Conservation (phyloP, 768 basidiomycete genomes). For the Leccinum uliginosum region DNA sequence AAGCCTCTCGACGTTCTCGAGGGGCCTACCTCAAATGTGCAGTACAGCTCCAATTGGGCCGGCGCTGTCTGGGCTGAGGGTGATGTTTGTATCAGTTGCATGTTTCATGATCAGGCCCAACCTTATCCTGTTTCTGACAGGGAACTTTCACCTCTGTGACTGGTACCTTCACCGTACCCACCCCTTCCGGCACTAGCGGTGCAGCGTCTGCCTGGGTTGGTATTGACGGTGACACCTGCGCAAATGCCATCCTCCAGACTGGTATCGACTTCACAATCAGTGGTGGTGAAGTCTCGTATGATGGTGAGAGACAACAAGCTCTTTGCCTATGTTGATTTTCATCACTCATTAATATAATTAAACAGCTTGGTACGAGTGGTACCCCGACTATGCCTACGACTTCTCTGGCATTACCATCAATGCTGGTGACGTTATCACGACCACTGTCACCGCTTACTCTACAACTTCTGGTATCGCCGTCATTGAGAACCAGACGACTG, state of each 20-base stretch:
- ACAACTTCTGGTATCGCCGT: conserved; percentile 15
- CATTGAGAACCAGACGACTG: conserved; percentile 20
- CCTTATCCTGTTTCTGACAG: conserved; percentile 1
- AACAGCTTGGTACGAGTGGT: conserved; percentile 25
- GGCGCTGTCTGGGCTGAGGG: conserved; percentile 13
- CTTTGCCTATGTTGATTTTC: not conserved
- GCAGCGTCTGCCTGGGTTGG: conserved; percentile 14
- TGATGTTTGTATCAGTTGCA: conserved; percentile 6
- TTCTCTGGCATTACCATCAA: conserved; percentile 8
- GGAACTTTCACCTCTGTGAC: conserved; percentile 12
- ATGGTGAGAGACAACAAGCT: not conserved
- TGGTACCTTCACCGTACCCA: conserved; percentile 10
- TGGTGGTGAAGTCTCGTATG: not conserved
- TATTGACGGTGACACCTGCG: conserved; percentile 13
- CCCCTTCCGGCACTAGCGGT: not conserved
- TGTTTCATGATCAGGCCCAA: not conserved
- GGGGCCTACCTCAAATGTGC: not conserved
- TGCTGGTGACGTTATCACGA: conserved; percentile 13
- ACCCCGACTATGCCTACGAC: conserved; percentile 14
- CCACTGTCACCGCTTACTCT: conserved; percentile 17
- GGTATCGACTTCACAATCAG: conserved; percentile 9
- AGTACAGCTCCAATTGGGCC: conserved; percentile 21
- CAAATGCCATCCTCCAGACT: conserved; percentile 10
- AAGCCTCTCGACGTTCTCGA: conserved; percentile 4
- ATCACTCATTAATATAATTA: not conserved